Evolutionary conservation across 176 grass and related monocot genomes (phyloP).

Genomic region (Eleusine indica): DNA sequence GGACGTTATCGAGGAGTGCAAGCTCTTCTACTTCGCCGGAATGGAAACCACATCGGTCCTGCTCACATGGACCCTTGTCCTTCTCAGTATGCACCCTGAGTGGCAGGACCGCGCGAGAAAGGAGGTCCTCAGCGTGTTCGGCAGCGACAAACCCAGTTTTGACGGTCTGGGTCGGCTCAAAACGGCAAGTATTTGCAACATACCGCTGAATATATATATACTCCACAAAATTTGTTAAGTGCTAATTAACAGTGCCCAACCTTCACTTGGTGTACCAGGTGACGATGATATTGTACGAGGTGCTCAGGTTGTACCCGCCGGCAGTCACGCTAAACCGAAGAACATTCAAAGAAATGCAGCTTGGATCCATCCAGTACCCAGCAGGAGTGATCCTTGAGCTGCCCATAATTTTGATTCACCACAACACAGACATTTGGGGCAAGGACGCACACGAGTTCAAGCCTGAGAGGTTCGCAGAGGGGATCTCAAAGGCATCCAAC

Average conservation of each 20-base stretch:
- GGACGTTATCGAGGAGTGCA: conserved; percentile 84
- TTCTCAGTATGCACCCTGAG: conserved; percentile 50
- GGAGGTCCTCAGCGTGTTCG: conserved; percentile 62
- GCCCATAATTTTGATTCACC: conserved; percentile 62
- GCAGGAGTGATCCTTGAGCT: conserved; percentile 54
- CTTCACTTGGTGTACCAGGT: conserved; percentile 35
- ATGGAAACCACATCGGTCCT: conserved; percentile 69
- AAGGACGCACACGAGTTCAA: conserved; percentile 63
- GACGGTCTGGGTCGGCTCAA: conserved; percentile 59
- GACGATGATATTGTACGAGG: conserved; percentile 79
- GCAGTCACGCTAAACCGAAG: conserved; percentile 14
- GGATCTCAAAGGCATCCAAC: conserved; percentile 69
- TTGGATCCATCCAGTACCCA: conserved; percentile 63
- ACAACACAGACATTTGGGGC: conserved; percentile 61
- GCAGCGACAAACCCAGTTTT: conserved; percentile 39
- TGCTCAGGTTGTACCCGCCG: conserved; percentile 76
- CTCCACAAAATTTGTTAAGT: background rate
- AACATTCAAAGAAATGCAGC: conserved; percentile 50
- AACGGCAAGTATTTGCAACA: conserved; percentile 43
- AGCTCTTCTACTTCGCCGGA: conserved; percentile 78
- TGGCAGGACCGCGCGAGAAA: conserved; percentile 72
- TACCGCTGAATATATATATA: background rate
- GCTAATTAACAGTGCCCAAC: background rate
- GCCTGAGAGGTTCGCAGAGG: conserved; percentile 62
- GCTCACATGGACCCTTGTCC: conserved; percentile 69